phyloP scores from a whole-genome alignment of 2,329 filamentous ascomycete genomes.

The Nigrospora sphaerica region DNA sequence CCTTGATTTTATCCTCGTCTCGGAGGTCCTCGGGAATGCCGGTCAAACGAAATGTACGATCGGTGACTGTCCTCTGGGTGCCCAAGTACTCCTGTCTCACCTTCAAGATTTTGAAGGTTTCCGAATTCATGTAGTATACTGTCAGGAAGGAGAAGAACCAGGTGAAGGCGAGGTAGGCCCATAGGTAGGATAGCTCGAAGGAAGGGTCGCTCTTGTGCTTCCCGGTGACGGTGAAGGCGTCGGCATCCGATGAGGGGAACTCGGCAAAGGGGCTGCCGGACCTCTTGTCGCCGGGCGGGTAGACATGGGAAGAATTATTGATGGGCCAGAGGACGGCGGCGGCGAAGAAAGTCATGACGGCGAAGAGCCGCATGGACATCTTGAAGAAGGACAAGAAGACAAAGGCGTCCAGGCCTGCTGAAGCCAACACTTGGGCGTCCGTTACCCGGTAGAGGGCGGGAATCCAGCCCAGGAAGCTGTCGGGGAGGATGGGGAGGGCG shows the following conservation, averaged over 20 bases:
- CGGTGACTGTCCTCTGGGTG: conserved; percentile 89
- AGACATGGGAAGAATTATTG: conserved; percentile 56
- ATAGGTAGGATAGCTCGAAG: conserved; percentile 52
- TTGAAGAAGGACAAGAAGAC: conserved; percentile 96
- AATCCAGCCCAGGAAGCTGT: conserved; percentile 90
- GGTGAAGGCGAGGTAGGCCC: conserved; percentile 91
- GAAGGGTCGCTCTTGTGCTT: neutral
- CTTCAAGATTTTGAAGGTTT: conserved; percentile 80
- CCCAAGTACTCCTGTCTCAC: conserved; percentile 87
- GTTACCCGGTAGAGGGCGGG: conserved; percentile 75
- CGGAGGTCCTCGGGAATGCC: conserved; percentile 76
- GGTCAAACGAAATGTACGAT: conserved; percentile 85
- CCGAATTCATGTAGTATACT: conserved; percentile 72
- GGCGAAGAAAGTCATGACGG: conserved; percentile 74
- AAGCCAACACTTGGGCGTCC: conserved; percentile 82
- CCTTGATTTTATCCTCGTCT: conserved; percentile 75
- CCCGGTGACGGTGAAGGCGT: neutral
- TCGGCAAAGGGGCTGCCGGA: neutral
- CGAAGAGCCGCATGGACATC: conserved; percentile 81
- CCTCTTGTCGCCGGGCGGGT: neutral
- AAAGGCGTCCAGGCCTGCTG: conserved; percentile 89
- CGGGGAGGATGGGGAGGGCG: conserved; percentile 69
- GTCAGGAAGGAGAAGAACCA: conserved; percentile 84
- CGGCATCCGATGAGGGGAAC: neutral
- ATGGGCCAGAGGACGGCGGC: conserved; percentile 77